Base-by-base conservation (phyloP, 106 monocot species). In the Narthecium ossifragum region DNA sequence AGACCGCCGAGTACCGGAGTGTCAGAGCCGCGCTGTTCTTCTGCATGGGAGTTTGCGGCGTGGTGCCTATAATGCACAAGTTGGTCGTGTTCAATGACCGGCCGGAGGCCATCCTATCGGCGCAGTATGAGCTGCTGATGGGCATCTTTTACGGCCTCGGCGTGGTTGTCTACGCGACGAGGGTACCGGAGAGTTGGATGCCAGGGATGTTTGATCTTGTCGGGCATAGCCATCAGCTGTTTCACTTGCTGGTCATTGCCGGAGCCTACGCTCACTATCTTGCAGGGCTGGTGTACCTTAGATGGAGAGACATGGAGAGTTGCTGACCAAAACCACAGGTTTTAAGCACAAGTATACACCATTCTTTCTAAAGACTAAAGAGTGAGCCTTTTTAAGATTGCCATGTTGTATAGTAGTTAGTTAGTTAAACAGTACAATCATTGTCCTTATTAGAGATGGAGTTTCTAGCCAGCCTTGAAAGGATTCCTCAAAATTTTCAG, bases 151-250 rank as follows among this genome's bases (percentile, higher is more conserved):
- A 77, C 31, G 77, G 61, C 26, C 0, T 77, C 0, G 77, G 77
- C 2, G 77, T 77, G 39, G 48, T 67, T 8, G 71, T 77, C 1
- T 77, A 77, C 26, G 51, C 70, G 0, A 6, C 61, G 36, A 66
- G 78, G 43, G 61, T 78, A 18, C 78, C 78, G 54, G 78, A 78
- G 57, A 25, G 78, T 45, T 78, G 78, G 78, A n/a, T 78, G 60
- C 78, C 78, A 12, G 78, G 78, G 51, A 72, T 27, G 39, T 78
- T 71, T 17, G 78, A 78, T 39, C 26, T 78, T 20, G 60, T 57
- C 17, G 78, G 78, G 5, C 78, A 78, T 29, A 78, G 78, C 57
- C 78, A 78, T 63, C 78, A 78, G 51, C 40, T 78, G 14, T 78
- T 71, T 29, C 78, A 78, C 53, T 66, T 72, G 11, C 46, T 71